Conservation (phyloP, 2,329 filamentous ascomycete genomes). For the Curvularia hawaiiensis region DNA sequence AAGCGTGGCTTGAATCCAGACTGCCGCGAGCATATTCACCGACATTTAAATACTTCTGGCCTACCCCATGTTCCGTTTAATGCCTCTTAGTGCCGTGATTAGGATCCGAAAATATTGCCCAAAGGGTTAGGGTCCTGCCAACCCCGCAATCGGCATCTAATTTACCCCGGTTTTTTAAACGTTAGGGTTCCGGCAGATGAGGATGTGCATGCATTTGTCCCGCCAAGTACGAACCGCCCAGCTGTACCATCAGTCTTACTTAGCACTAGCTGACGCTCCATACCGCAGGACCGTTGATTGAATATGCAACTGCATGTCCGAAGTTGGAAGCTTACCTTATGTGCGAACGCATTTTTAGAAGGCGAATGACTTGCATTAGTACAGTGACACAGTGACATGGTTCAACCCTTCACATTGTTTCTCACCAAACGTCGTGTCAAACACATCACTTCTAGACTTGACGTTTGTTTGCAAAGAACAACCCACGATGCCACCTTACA, state of each 20-base stretch:
- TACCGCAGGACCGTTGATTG: background rate
- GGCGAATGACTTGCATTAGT: background rate
- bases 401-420: background rate
- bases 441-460: background rate
- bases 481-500: background rate
- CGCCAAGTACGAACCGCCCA: background rate
- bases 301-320: background rate
- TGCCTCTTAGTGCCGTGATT: background rate
- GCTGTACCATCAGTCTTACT: background rate
- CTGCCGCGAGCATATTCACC: background rate
- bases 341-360: background rate
- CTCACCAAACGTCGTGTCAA: background rate
- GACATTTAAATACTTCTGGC: background rate
- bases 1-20: background rate
- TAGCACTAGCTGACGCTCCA: background rate
- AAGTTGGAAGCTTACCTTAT: background rate
- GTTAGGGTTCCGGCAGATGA: background rate
- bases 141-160: constrained; percentile 2
- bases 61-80: background rate
- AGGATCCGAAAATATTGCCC: background rate
- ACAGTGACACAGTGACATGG: background rate
- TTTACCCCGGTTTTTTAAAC: constrained; percentile 1
- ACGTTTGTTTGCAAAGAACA: background rate
- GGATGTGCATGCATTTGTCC: background rate
- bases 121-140: background rate